Base-by-base conservation (phyloP, 2,329 filamentous ascomycete genomes). In the Chaetomiaceae sp. region DNA sequence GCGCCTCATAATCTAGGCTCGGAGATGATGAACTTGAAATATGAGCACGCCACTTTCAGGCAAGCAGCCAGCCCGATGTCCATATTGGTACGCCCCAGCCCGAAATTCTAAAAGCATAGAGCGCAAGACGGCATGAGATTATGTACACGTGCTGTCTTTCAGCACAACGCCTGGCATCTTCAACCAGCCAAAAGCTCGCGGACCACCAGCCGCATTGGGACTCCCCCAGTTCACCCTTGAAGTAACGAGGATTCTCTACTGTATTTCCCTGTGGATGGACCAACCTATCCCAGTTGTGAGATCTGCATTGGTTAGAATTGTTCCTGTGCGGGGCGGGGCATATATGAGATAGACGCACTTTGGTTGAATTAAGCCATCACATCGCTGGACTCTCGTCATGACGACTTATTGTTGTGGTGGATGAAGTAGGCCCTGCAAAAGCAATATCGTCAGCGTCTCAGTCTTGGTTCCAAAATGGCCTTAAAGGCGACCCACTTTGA, bases 371-470 rank as follows among this genome's bases (percentile, higher is more conserved):
- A 45, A 30, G 14, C 8, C 48, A 8, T 27, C n/a, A 21, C 21
- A n/a, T 20, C 16, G 47, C 16, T 16, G 27, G 18, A 5, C 16
- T n/a, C 29, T 8, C 16, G 45, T 53, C 40, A 57, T 54, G 50
- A 48, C 14, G 50, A 71, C 53, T 77, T 71, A 57, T 81, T 82
- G 56, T 82, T 82, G 55, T 74, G 73, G 58, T 73, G 75, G 60
- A 84, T 82, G 55, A 83, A 83, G 66, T 83, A 84, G 27, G 80
- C 77, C 70, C 80, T 83, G 33, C 1, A 40, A 32, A 18, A 2
- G 13, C 20, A 16, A 32, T 6, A 18, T 47, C 21, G 61, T 64
- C 42, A 64, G 58, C 48, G 48, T 13, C 5, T 14, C 18, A 18
- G 5, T 11, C 20, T 23, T n/a, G 18, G 32, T 4, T 7, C n/a